phyloP scores from a whole-genome alignment of 2,329 filamentous ascomycete genomes.

The Simplicillium aogashimaense region DNA sequence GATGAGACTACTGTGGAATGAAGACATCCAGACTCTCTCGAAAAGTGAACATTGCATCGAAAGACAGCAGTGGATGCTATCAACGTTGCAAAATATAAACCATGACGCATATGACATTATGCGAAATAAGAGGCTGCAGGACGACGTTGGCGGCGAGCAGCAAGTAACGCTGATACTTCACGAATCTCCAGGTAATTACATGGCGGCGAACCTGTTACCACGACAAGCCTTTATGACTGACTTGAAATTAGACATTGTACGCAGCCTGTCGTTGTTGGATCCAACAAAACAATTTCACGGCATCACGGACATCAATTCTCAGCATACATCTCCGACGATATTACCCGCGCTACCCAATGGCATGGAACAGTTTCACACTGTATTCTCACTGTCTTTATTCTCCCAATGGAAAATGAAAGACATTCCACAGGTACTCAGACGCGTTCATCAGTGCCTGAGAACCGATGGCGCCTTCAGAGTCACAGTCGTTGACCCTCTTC shows the following conservation, averaged over 20 bases:
- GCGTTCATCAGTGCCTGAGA: conserved; percentile 33
- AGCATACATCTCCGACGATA: too few species aligned
- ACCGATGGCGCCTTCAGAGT: conserved; percentile 46
- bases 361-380: conserved; percentile 41
- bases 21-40: too few species aligned
- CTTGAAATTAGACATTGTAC: too few species aligned
- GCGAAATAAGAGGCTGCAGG: too few species aligned
- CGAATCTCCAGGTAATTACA: conserved; percentile 3
- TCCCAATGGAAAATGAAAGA: conserved; percentile 18
- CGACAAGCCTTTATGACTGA: not conserved
- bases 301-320: too few species aligned
- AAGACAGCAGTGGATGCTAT: too few species aligned
- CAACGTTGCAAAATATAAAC: not conserved
- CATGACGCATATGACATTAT: not conserved
- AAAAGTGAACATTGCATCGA: too few species aligned
- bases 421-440: conserved; percentile 40
- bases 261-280: too few species aligned
- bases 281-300: too few species aligned
- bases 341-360: conserved; percentile 14
- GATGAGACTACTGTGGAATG: too few species aligned
- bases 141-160: not conserved
- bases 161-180: conserved; percentile 2
- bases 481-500: conserved; percentile 52
- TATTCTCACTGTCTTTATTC: conserved; percentile 46
- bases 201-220: too few species aligned